phyloP scores from a whole-genome alignment of 768 basidiomycete species.

The Tulasnella sp. region DNA sequence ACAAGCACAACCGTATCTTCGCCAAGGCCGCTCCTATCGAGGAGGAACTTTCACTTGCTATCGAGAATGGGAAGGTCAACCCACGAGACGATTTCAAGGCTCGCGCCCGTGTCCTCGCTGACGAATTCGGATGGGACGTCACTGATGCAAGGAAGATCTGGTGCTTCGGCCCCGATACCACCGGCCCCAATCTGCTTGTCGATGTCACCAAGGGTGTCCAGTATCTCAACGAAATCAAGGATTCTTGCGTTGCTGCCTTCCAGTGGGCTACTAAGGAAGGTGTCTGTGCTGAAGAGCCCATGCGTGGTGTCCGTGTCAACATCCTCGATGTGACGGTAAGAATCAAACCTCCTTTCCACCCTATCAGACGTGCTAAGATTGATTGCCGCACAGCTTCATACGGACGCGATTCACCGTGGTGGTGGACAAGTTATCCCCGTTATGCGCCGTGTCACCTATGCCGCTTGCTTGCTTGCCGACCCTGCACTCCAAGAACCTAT shows the following conservation, averaged over 20 bases:
- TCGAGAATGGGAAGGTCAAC: conserved; percentile 79
- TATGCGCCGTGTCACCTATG: conserved; percentile 93
- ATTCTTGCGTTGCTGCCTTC: conserved; percentile 97
- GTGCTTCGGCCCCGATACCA: conserved; percentile 99
- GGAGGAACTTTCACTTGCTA: conserved; percentile 90
- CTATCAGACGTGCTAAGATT: conserved; percentile 5
- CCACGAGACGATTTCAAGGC: conserved; percentile 97
- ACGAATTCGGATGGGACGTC: conserved; percentile 97
- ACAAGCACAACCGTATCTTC: conserved; percentile 99
- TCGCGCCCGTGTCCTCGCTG: conserved; percentile 92
- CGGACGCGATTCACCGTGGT: conserved; percentile 99
- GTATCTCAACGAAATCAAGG: conserved; percentile 99
- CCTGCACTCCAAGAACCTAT: conserved; percentile 95
- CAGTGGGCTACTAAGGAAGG: conserved; percentile 99
- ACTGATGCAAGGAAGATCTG: conserved; percentile 99
- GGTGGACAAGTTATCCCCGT: conserved; percentile 98
- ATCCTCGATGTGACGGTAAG: conserved; percentile 83
- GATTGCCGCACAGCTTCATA: conserved; percentile 63
- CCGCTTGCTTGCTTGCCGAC: conserved; percentile 85
- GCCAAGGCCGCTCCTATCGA: conserved; percentile 89
- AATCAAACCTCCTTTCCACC: neutral
- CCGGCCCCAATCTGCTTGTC: conserved; percentile 93
- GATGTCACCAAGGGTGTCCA: conserved; percentile 99
- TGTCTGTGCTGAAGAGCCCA: conserved; percentile 93
- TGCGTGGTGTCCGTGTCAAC: conserved; percentile 98